Conservation (phyloP, 495 filamentous ascomycete genomes). For the Xanthoparmelia taractica region DNA sequence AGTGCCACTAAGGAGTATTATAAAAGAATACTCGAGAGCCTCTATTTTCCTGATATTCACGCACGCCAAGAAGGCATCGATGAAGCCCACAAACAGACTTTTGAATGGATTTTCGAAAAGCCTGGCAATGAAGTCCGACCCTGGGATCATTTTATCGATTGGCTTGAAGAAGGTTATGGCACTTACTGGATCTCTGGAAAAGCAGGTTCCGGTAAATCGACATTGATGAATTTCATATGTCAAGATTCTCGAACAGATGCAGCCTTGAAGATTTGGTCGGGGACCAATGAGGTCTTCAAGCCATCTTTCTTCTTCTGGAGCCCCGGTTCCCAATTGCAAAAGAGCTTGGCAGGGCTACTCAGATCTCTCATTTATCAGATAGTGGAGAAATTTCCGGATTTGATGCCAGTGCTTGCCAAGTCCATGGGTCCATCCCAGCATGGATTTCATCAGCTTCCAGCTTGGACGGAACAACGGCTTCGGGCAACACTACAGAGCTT, state of each 20-base stretch:
- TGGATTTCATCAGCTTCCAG: not conserved
- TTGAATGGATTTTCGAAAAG: slow-evolving; percentile 30
- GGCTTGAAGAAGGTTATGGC: slow-evolving; percentile 28
- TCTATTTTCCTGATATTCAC: slow-evolving; percentile 25
- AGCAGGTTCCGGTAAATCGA: slow-evolving; percentile 40
- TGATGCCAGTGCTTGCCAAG: not conserved
- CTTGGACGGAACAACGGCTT: not conserved
- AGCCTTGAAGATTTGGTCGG: slow-evolving; percentile 6
- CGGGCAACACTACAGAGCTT: not conserved
- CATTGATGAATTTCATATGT: slow-evolving; percentile 36
- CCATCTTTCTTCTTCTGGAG: slow-evolving; percentile 31
- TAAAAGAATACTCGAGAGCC: slow-evolving; percentile 19
- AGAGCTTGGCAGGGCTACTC: slow-evolving; percentile 28
- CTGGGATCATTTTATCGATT: slow-evolving; percentile 30
- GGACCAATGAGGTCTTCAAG: slow-evolving; percentile 11
- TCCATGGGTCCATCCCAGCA: not conserved
- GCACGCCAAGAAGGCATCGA: slow-evolving; percentile 25
- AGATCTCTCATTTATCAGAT: slow-evolving; percentile 30
- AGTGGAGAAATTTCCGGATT: slow-evolving; percentile 1
- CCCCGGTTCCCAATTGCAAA: slow-evolving; percentile 24
- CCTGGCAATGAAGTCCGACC: not conserved
- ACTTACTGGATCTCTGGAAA: slow-evolving; percentile 40
- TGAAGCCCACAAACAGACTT: slow-evolving; percentile 27
- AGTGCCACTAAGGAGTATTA: not conserved
- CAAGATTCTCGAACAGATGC: slow-evolving; percentile 14